Evolutionary conservation across 495 filamentous ascomycete genomes (phyloP).

Genomic region (Darksidea phi): DNA sequence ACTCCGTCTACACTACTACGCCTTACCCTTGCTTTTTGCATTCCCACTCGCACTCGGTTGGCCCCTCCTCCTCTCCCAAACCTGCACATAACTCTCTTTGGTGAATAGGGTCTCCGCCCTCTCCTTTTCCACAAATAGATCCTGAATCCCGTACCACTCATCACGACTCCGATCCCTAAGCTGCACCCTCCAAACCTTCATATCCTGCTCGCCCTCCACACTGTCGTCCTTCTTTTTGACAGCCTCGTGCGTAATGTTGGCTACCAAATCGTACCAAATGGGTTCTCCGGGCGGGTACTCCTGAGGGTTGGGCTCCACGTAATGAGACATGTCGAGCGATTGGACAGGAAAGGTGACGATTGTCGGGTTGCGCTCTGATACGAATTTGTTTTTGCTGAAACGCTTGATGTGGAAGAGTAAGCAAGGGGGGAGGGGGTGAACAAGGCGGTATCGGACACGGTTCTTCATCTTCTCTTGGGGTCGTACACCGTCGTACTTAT

Average conservation of each 20-base stretch:
- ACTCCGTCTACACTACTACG: neutral
- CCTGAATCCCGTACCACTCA: slow-evolving; percentile 92
- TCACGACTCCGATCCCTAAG: slow-evolving; percentile 58
- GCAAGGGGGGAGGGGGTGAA: slow-evolving; percentile 90
- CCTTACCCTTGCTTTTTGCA: slow-evolving; percentile 10
- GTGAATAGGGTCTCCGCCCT: slow-evolving; percentile 85
- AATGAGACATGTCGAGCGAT: slow-evolving; percentile 82
- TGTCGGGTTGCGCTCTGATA: slow-evolving; percentile 90
- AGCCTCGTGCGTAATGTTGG: slow-evolving; percentile 91
- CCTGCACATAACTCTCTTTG: slow-evolving; percentile 89
- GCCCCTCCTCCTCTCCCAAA: slow-evolving; percentile 82
- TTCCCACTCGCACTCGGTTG: slow-evolving; percentile 3
- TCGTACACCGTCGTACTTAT: slow-evolving; percentile 89
- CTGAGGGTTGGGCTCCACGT: slow-evolving; percentile 72
- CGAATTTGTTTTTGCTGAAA: slow-evolving; percentile 94
- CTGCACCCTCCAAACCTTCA: slow-evolving; percentile 75
- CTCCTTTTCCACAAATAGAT: slow-evolving; percentile 85
- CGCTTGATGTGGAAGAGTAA: slow-evolving; percentile 95
- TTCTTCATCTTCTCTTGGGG: slow-evolving; percentile 85
- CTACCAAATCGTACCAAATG: slow-evolving; percentile 93
- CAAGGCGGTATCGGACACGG: slow-evolving; percentile 81
- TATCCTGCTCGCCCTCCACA: slow-evolving; percentile 76
- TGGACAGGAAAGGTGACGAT: slow-evolving; percentile 92
- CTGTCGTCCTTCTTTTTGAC: slow-evolving; percentile 71
- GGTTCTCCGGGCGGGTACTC: slow-evolving; percentile 70